Conservation (phyloP, 2,329 filamentous ascomycete genomes). For the Arthrocladium fulminans region DNA sequence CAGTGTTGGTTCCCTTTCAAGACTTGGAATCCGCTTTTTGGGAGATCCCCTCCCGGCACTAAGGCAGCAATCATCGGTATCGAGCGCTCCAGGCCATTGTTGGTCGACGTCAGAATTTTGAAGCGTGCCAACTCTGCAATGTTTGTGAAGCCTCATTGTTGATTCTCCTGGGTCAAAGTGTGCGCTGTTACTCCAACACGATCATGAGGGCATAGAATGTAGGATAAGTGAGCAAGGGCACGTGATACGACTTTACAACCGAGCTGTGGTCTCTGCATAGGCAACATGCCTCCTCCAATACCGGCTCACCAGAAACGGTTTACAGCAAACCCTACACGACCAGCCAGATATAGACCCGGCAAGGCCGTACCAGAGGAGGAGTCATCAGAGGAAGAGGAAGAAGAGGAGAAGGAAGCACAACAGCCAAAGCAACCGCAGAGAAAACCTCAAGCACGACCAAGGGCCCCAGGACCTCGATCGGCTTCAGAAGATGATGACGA, state of each 20-base stretch:
- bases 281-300: slow-evolving; percentile 40
- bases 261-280: no score
- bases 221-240: no score
- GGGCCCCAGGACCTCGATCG: slow-evolving; percentile 22
- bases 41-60: no score
- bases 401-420: slow-evolving; percentile 44
- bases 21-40: no score
- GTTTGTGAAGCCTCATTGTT: not conserved
- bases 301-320: slow-evolving; percentile 58
- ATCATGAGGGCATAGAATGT: no score
- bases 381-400: slow-evolving; percentile 43
- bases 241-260: no score
- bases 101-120: not conserved
- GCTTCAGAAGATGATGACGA: slow-evolving; percentile 37
- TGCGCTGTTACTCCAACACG: no score
- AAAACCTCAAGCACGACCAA: slow-evolving; percentile 34
- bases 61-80: no score
- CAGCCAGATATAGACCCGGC: slow-evolving; percentile 72
- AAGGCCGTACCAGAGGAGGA: slow-evolving; percentile 52
- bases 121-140: not conserved
- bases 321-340: slow-evolving; percentile 80
- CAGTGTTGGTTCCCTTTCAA: not conserved
- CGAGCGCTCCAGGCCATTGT: no score
- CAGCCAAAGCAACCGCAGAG: slow-evolving; percentile 28
- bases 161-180: not conserved